phyloP scores from a whole-genome alignment of 2,329 filamentous ascomycete genomes.

The Dactylonectria macrodidyma region DNA sequence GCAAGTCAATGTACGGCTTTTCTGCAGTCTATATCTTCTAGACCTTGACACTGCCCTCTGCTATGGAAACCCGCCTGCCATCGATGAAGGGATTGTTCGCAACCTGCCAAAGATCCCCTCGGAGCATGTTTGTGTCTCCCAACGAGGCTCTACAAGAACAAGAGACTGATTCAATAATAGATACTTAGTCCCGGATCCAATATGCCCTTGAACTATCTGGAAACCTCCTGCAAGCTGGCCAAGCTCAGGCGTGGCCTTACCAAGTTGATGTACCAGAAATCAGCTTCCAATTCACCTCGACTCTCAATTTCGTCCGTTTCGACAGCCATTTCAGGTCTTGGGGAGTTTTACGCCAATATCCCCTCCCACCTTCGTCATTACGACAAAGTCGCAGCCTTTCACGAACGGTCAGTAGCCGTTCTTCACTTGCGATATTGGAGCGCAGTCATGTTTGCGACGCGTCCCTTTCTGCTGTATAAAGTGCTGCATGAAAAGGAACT shows the following conservation, averaged over 20 bases:
- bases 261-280: conserved; percentile 21
- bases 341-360: conserved; percentile 6
- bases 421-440: conserved; percentile 33
- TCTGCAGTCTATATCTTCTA: conserved; percentile 22
- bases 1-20: conserved; percentile 23
- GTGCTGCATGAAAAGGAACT: conserved; percentile 6
- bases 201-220: conserved; percentile 23
- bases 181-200: conserved; percentile 14
- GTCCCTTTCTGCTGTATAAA: conserved; percentile 23
- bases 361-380: conserved; percentile 15
- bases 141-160: too few species aligned
- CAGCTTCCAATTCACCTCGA: neutral
- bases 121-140: conserved; percentile 1
- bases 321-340: conserved; percentile 5
- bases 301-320: conserved; percentile 18
- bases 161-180: neutral
- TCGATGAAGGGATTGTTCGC: conserved; percentile 6
- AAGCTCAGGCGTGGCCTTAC: conserved; percentile 6
- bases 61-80: conserved; percentile 23
- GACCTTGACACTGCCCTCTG: conserved; percentile 25
- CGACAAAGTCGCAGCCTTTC: conserved; percentile 18
- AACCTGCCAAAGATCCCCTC: conserved; percentile 11
- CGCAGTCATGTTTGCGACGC: conserved; percentile 23
- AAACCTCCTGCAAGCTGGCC: conserved; percentile 15
- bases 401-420: conserved; percentile 24